Evolutionary conservation across 345 rosid genomes (phyloP), one percentile per base, ranked within the genome.

Genomic region (Firmiana major): DNA sequence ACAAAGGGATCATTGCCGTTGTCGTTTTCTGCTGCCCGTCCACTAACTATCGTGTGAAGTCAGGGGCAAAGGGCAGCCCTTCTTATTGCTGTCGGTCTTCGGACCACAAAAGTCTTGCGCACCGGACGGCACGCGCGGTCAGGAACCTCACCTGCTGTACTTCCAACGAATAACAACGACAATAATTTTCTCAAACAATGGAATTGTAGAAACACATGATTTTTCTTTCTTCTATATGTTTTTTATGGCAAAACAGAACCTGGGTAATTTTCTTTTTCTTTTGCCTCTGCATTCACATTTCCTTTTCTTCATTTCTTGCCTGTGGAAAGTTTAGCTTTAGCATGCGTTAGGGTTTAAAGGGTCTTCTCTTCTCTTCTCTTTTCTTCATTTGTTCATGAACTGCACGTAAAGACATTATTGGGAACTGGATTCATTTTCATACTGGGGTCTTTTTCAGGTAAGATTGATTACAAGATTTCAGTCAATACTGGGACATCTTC

Each of bases 51-150:
- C 79, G 74, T 71, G 63, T 5, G 78, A 78, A 73, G 77, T 34
- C 71, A 79, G 80, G 84, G 8, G 71, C 31, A 66, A 42, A 0
- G 19, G 54, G 74, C 15, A 49, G 24, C 74, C 24, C 74, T n/a
- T n/a, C n/a, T 12, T 3, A 2, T 51, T 49, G 7, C 4, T 81
- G 73, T 77, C 81, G 76, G 81, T 73, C 67, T 58, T 63, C 28
- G 74, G 80, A 79, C 77, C 77, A 22, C 26, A 49, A 71, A 68
- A 57, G 72, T 80, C 91, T 78, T 83, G 82, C 90, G 87, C 58
- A 75, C 89, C 91, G 94, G 87, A 85, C 88, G 92, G 94, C 94
- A 90, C 92, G 94, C 90, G 90, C 84, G 89, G 80, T 87, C 91
- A 84, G 87, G 75, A 79, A 59, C 86, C 79, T 62, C 51, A 54